These are phyloP conservation scores for Colletotrichum caudatum DNA, from an alignment of 2,329 filamentous ascomycete species.

Conservation along the genomic window DNA sequence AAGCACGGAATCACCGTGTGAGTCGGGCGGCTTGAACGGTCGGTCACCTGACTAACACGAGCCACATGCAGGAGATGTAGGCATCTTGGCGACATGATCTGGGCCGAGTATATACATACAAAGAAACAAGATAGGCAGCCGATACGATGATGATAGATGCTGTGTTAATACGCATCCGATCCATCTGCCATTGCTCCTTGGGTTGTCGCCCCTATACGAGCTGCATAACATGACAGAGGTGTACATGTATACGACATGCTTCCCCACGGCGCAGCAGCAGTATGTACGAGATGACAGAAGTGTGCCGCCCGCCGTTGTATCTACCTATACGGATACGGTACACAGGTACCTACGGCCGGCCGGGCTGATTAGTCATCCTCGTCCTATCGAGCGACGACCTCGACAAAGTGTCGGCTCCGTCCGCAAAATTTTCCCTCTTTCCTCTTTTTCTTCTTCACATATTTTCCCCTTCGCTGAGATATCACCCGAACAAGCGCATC, in stretches of 20 bases:
- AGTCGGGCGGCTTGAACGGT: conserved; percentile 22
- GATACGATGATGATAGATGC: background rate
- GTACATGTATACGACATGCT: background rate
- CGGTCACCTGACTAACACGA: conserved; percentile 30
- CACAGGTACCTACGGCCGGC: too few species aligned
- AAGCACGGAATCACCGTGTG: conserved; percentile 20
- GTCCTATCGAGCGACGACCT: conserved; percentile 36
- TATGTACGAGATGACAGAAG: background rate
- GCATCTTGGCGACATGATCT: background rate
- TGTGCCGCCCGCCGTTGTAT: too few species aligned
- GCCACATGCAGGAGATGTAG: background rate
- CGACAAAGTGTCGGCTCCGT: conserved; percentile 21
- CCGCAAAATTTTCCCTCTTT: conserved; percentile 20
- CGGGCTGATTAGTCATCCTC: conserved; percentile 35
- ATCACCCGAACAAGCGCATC: conserved; percentile 50
- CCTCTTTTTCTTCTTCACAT: conserved; percentile 59
- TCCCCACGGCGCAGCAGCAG: background rate
- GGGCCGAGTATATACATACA: background rate
- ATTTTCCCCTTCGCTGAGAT: conserved; percentile 57
- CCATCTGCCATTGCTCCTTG: background rate
- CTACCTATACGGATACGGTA: too few species aligned
- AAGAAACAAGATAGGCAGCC: background rate
- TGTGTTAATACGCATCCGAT: background rate
- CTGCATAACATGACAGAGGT: conserved; percentile 17
- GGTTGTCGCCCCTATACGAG: conserved; percentile 13